A percentile compares a stretch with the other conserved stretches of the same genome.
Conservation (phyloP, 352 stramenopile genomes). For the Globisporangium paroecandrum region DNA sequence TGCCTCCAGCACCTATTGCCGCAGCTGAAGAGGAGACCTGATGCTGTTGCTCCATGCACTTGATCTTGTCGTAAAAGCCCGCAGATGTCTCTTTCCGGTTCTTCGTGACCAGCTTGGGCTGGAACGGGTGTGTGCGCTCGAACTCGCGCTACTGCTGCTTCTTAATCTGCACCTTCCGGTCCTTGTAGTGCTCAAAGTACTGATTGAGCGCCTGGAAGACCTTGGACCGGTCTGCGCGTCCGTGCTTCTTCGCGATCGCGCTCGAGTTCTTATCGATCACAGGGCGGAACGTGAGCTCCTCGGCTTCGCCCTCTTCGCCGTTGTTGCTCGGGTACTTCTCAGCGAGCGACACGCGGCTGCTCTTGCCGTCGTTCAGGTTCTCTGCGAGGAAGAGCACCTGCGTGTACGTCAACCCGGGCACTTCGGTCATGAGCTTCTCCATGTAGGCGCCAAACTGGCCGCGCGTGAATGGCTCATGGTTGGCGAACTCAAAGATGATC, state of each 20-base stretch:
- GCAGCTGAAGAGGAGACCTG: background rate
- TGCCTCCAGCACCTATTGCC: no score
- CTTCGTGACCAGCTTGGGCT: slow-evolving; percentile 53
- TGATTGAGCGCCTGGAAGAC: slow-evolving; percentile 71
- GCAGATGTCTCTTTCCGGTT: slow-evolving; percentile 29
- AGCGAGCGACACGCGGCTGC: slow-evolving; percentile 20
- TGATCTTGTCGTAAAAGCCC: slow-evolving; percentile 59
- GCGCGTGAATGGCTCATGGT: slow-evolving; percentile 39
- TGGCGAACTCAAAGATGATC: slow-evolving; percentile 66
- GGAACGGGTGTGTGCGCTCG: slow-evolving; percentile 55
- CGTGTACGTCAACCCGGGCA: slow-evolving; percentile 64
- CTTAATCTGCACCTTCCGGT: slow-evolving; percentile 43
- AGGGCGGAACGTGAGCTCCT: slow-evolving; percentile 67
- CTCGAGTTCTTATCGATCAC: slow-evolving; percentile 71
- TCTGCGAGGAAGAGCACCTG: slow-evolving; percentile 70
- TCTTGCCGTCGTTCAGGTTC: slow-evolving; percentile 40
- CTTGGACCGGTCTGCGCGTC: slow-evolving; percentile 46
- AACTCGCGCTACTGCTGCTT: slow-evolving; percentile 64
- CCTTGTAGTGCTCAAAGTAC: slow-evolving; percentile 70
- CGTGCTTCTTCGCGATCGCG: slow-evolving; percentile 57
- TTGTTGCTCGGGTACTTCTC: slow-evolving; percentile 15
- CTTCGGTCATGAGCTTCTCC: slow-evolving; percentile 60
- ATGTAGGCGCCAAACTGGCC: slow-evolving; percentile 45
- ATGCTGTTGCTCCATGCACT: slow-evolving; percentile 15
- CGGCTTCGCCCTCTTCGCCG: slow-evolving; percentile 25